Evolutionary conservation across 2,329 filamentous ascomycete species (phyloP), one percentile per base, ranked within the genome.

Genomic region (Colletotrichum chrysophilum): DNA sequence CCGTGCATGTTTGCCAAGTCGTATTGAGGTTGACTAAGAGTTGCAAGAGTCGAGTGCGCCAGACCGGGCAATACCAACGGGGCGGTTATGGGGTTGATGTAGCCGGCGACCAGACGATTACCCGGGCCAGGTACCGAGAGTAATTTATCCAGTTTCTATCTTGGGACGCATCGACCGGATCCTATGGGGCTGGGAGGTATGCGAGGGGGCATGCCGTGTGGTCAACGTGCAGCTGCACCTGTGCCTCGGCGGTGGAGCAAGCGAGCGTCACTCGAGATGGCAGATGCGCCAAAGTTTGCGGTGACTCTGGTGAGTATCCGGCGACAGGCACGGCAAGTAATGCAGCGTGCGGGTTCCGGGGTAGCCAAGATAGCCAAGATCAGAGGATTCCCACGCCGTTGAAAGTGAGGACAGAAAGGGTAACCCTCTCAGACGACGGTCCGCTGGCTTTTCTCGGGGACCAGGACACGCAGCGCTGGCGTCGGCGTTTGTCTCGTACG

Each of bases 1-100:
- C 82, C 81, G 26, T 79, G 77, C 76, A 79, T 78, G 26, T 66
- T 76, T 52, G 32, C 4, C 30, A 21, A 24, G 28, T 30, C 18
- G 58, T 36, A n/a, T 13, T 67, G 34, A 60, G 18, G 21, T 58
- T 36, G 52, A 30, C 61, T 16, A 38, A 26, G n/a, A 64, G 21
- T 24, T 34, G n/a, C 13, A 18, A 66, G 18, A 24, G 12, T 13
- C n/a, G 30, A 36, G 7, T 8, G n/a, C 18, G 8, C 16, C 9
- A 21, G 5, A 4, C 26, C 4, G 18, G 4, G 58, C n/a, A 43
- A 48, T 43, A 30, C 32, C 28, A 48, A 38, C 30, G 24, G 69
- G 64, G 64, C 56, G 38, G 55, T 30, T 55, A 66, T 34, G 64
- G 26, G 36, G 52, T 67, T 55, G 52, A 75, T 72, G 72, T 65